Base-by-base conservation (phyloP, 192 early-diverging fungal species). In the Backusella tuberculispora region DNA sequence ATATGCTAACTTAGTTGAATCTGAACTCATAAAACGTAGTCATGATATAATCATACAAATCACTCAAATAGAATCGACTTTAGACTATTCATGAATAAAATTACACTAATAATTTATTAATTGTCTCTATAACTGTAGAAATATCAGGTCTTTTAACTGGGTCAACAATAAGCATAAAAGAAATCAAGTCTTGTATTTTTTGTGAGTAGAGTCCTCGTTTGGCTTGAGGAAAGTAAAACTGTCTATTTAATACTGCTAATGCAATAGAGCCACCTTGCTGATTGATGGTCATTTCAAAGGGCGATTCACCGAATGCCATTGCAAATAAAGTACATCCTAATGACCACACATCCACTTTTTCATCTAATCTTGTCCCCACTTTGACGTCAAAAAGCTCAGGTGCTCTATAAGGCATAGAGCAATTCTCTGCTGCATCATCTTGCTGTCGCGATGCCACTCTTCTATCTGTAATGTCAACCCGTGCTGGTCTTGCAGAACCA, bases 301-400 rank as follows among this genome's bases (percentile, higher is more conserved):
- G 92, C 45, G 88, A 88, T 34, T 82, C 74, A 1, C 85, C 85
- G 71, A 85, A 92, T 5, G 91, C 90, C 79, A 91, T 85, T 1
- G 91, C 88, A 75, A 88, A 94, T 44, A 92, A 68, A 1, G 89
- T 86, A 69, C 91, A 92, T 7, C 92, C 92, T 3, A 94, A 81
- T 83, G 85, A 85, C 92, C 92, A 94, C n/a, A 94, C 84, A 74
- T 94, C 92, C 29, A 90, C 88, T 53, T 90, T 87, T 67, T 90
- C 88, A 69, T 91, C 88, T 26, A 94, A 60, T 6, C 66, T 76
- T 1, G 82, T 73, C 4, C 81, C 89, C 0, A 85, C 83, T 68
- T 90, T 88, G 29, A 91, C 91, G 78, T 94, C 90, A 76, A 91
- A 94, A 21, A 94, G 83, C 72, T 94, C 92, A 4, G 92, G 92